Conservation (phyloP, 2,329 filamentous ascomycete species). For the Triangularia verruculosa region DNA sequence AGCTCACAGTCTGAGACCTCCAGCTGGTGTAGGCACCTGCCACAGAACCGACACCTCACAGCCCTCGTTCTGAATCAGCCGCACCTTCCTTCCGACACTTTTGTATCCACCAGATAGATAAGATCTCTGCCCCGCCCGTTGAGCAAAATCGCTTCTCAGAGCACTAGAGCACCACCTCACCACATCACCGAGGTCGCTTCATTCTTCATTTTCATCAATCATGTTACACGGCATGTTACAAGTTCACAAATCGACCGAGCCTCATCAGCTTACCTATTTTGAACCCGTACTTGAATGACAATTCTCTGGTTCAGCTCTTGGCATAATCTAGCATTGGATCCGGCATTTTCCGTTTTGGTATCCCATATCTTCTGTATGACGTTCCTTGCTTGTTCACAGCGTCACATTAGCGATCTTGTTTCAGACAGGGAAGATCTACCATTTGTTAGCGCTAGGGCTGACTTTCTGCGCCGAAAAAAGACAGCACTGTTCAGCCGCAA, state of each 20-base stretch:
- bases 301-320: neutral
- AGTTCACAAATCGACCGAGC: neutral
- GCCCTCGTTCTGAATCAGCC: neutral
- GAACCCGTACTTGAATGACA: neutral
- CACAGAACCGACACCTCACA: neutral
- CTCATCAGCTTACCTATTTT: neutral
- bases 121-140: neutral
- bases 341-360: neutral
- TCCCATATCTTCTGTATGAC: neutral
- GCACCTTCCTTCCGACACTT: neutral
- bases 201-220: neutral
- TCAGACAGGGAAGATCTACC: neutral
- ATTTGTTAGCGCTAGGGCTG: conserved; percentile 4
- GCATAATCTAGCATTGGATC: neutral
- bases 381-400: neutral
- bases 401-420: conserved; percentile 5
- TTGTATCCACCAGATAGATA: neutral
- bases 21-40: neutral
- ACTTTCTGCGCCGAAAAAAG: neutral
- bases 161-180: no score
- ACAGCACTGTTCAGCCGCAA: conserved; percentile 2
- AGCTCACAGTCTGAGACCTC: neutral
- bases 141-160: neutral
- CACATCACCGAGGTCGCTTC: neutral
- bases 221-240: neutral